phyloP scores from a whole-genome alignment of 2,329 filamentous ascomycete genomes.

The Truncatella angustata region DNA sequence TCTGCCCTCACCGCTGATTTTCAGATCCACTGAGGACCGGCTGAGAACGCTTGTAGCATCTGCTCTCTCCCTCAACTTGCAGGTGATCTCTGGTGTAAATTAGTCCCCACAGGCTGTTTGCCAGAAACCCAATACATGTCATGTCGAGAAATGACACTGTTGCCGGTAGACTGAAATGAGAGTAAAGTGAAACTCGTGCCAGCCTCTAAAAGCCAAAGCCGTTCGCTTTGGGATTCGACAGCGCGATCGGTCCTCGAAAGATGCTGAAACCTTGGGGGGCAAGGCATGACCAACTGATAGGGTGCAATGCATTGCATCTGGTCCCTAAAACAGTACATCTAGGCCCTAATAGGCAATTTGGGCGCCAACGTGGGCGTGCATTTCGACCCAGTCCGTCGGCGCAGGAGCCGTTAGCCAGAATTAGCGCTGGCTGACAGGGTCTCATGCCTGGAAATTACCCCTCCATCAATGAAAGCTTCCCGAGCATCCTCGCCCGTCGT shows the following conservation, averaged over 20 bases:
- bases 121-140: no score
- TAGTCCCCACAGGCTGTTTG: no score
- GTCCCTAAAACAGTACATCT: background rate
- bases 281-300: background rate
- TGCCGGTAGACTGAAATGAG: no score
- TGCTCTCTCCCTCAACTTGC: no score
- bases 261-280: background rate
- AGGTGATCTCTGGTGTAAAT: no score
- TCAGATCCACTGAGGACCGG: no score
- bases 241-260: background rate
- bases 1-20: no score
- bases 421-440: background rate
- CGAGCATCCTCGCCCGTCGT: background rate
- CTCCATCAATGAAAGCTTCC: background rate
- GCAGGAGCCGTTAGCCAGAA: background rate
- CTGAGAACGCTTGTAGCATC: no score
- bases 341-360: constrained; percentile 1
- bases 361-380: constrained; percentile 8
- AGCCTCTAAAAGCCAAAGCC: no score
- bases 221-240: no score
- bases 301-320: background rate
- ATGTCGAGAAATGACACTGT: no score
- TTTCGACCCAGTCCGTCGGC: constrained; percentile 4
- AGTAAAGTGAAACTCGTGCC: no score
- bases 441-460: background rate